Evolutionary conservation across 129 eudicot species (phyloP).

Genomic region (Pseudognaphalium luteoalbum): DNA sequence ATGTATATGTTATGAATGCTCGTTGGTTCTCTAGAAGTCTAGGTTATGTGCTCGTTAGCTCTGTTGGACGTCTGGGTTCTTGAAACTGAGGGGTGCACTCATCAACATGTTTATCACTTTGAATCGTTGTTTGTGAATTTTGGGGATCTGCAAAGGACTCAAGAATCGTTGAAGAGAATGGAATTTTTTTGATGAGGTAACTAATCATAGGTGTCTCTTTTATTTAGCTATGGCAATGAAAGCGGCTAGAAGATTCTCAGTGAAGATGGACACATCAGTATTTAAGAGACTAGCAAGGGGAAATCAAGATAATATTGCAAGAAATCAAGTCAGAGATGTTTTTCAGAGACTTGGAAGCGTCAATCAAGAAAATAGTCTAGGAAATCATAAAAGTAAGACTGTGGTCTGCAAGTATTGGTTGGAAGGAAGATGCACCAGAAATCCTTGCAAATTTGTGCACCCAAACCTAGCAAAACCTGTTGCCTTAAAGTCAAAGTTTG

Average conservation of each 20-base stretch:
- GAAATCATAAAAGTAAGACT: neutral
- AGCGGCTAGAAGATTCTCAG: slow-evolving; percentile 25
- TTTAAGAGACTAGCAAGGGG: slow-evolving; percentile 29
- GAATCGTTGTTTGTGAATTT: neutral
- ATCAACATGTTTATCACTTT: neutral
- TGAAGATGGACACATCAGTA: slow-evolving; percentile 15
- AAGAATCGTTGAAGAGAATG: slow-evolving; percentile 6
- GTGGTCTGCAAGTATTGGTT: slow-evolving; percentile 56
- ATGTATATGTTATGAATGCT: neutral
- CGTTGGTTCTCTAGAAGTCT: no score
- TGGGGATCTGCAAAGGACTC: neutral
- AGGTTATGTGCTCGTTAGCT: no score
- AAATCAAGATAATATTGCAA: slow-evolving; percentile 23
- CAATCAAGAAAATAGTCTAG: slow-evolving; percentile 24
- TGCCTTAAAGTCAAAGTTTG: slow-evolving; percentile 1
- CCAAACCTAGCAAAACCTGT: slow-evolving; percentile 17
- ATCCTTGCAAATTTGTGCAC: slow-evolving; percentile 55
- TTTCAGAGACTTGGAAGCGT: slow-evolving; percentile 28
- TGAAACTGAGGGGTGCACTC: slow-evolving; percentile 5
- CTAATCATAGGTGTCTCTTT: slow-evolving; percentile 21
- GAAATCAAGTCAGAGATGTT: slow-evolving; percentile 7
- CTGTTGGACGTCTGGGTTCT: slow-evolving; percentile 1
- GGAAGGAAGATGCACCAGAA: slow-evolving; percentile 50
- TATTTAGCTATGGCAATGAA: slow-evolving; percentile 34
- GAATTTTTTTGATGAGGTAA: slow-evolving; percentile 4